Evolutionary conservation across 257 asterid genomes (phyloP), one percentile per base, ranked within the genome.

Genomic region (Verbascum thapsus): DNA sequence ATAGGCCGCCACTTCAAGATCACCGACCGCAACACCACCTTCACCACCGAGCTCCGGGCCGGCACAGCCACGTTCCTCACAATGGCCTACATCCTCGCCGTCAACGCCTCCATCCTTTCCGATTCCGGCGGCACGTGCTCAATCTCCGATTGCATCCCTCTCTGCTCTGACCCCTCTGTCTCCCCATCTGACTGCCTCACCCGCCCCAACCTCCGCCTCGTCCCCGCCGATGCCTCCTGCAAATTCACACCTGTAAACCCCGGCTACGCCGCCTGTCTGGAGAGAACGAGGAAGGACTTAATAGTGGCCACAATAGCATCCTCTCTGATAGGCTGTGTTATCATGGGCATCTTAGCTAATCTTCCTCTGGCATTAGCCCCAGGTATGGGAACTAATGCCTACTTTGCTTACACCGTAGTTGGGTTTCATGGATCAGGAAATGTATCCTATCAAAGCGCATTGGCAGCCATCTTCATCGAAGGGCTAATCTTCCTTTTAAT

Each of bases 1-100:
- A 61, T 82, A 13, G 96, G 99, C 10, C 71, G 62, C 37, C 83
- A 82, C 15, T 94, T 94, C 86, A 94, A 94, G 42, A 66, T 94
- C 74, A 55, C 72, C 8, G 85, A 94, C n/a, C 79, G 99, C 32
- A 82, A 81, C 78, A 78, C 96, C 57, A 79, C 84, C 10, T 90
- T 94, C 81, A 87, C 97, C 65, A 94, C 99, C 54, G 99, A 94
- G 80, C 85, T 94, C 78, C 97, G 95, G 38, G 99, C 99, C 54
- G 99, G 99, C 63, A 94, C 97, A 69, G 80, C 99, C 64, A 94
- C 99, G 0, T 94, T 94, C 70, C 94, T 94, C 58, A 94, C 99
- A 57, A 87, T 94, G 97, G 99, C 99, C 23, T 94, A 94, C 80
- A 94, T 94, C 77, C 83, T 94, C 34, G 97, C 99, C 63, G 99